phyloP scores from a whole-genome alignment of 75 land plant genomes.

The Ceratopteris richardii region DNA sequence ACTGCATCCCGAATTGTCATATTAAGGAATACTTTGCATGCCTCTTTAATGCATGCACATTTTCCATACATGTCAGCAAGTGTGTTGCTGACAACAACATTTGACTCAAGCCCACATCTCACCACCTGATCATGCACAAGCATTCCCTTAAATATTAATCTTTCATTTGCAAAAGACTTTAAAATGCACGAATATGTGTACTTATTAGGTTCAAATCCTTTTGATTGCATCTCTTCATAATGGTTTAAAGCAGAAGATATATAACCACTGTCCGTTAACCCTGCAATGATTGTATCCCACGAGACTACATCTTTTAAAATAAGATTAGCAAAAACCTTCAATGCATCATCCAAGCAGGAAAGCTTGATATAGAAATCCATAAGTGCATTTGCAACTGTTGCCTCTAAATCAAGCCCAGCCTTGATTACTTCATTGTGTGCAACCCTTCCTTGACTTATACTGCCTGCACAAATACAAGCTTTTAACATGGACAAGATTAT shows the following conservation, averaged over 20 bases:
- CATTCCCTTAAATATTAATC: constrained; percentile 14
- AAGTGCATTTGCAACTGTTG: background rate
- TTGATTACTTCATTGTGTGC: constrained; percentile 1
- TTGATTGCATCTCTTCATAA: constrained; percentile 4
- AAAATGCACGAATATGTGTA: constrained; percentile 16
- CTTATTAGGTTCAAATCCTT: background rate
- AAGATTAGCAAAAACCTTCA: constrained; percentile 1
- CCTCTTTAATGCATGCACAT: constrained; percentile 12
- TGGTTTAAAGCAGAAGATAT: background rate
- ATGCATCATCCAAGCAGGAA: constrained; percentile 1
- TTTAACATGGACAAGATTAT: background rate
- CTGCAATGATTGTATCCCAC: background rate
- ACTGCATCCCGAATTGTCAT: background rate
- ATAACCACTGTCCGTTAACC: background rate
- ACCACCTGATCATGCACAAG: constrained; percentile 17
- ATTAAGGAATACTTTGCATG: background rate
- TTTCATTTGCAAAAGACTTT: constrained; percentile 13
- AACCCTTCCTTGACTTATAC: background rate
- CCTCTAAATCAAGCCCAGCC: background rate
- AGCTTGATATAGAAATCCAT: constrained; percentile 1
- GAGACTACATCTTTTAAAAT: background rate
- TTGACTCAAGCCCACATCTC: constrained; percentile 15
- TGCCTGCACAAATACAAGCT: background rate
- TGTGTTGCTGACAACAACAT: constrained; percentile 9
- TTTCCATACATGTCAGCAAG: constrained; percentile 26